Percentiles rank a stretch among this genome's conserved stretches.
Conservation (phyloP, 2,329 filamentous ascomycete genomes). For the Colletotrichum sp. region DNA sequence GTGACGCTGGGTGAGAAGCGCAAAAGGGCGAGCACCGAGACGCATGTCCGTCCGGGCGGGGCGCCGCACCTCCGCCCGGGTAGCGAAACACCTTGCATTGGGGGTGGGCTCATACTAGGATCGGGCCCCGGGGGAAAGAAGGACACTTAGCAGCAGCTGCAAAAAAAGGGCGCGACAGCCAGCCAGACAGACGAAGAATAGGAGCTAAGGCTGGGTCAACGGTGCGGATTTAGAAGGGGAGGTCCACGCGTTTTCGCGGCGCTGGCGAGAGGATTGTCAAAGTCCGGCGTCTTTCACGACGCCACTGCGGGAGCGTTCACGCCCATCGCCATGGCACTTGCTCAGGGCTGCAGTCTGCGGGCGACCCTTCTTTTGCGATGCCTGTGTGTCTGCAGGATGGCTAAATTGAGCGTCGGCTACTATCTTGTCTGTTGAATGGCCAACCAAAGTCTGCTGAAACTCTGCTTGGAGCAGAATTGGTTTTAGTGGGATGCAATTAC, state of each 20-base stretch:
- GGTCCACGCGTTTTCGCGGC: conserved; percentile 7
- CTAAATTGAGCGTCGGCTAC: background rate
- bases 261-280: background rate
- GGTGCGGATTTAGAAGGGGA: background rate
- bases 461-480: background rate
- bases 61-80: conserved; percentile 17
- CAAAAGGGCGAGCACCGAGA: background rate
- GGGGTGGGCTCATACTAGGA: conserved; percentile 9
- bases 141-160: background rate
- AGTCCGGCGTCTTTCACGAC: conserved; percentile 9
- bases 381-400: background rate
- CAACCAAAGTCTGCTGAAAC: background rate
- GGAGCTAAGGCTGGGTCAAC: background rate
- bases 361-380: background rate
- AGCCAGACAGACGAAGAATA: background rate
- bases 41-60: conserved; percentile 16
- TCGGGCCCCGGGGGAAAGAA: background rate
- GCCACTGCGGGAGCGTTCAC: background rate
- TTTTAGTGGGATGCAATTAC: background rate
- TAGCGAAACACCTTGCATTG: conserved; percentile 16
- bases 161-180: background rate
- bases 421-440: background rate
- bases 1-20: background rate
- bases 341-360: background rate
- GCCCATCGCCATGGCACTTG: background rate